A percentile compares a stretch with the other conserved stretches of the same genome.
Evolutionary conservation across 805 yeast genomes (phyloP).

Genomic region (Saturnispora gosingensis): DNA sequence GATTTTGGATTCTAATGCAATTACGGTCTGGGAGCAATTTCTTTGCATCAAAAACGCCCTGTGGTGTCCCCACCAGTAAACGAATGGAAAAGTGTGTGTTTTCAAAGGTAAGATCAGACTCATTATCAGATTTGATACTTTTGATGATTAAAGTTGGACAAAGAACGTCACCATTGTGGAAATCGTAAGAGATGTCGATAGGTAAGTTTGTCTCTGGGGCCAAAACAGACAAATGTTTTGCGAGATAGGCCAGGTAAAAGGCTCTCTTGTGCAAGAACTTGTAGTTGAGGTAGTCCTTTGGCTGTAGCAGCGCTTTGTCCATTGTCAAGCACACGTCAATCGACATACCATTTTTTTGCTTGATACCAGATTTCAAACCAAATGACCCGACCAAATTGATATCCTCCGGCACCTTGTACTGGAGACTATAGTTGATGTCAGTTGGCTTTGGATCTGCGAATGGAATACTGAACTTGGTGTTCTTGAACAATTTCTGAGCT

Average conservation of each 20-base stretch:
- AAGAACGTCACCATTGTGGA: conserved; percentile 65
- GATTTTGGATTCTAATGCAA: conserved; percentile 60
- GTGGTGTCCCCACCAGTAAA: conserved; percentile 64
- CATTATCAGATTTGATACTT: conserved; percentile 37
- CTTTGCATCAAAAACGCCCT: conserved; percentile 59
- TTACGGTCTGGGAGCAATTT: conserved; percentile 75
- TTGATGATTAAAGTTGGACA: conserved; percentile 65
- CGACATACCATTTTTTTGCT: conserved; percentile 49
- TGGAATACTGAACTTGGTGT: conserved; percentile 47
- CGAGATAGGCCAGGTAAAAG: conserved; percentile 72
- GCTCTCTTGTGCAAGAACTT: conserved; percentile 86
- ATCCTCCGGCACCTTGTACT: conserved; percentile 59
- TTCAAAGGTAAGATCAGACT: conserved; percentile 46
- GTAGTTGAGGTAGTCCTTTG: conserved; percentile 84
- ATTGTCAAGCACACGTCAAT: conserved; percentile 77
- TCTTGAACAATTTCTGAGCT: conserved; percentile 44
- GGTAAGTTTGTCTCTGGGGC: conserved; percentile 50
- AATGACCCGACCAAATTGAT: conserved; percentile 82
- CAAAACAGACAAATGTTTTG: conserved; percentile 49
- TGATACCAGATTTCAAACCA: conserved; percentile 74
- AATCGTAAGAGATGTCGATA: conserved; percentile 52
- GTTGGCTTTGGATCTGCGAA: conserved; percentile 86
- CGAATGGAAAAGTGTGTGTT: conserved; percentile 66
- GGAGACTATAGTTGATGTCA: conserved; percentile 56
- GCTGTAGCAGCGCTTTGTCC: conserved; percentile 67